Base-by-base conservation (phyloP, 106 monocot genomes). In the Chionographis japonica region DNA sequence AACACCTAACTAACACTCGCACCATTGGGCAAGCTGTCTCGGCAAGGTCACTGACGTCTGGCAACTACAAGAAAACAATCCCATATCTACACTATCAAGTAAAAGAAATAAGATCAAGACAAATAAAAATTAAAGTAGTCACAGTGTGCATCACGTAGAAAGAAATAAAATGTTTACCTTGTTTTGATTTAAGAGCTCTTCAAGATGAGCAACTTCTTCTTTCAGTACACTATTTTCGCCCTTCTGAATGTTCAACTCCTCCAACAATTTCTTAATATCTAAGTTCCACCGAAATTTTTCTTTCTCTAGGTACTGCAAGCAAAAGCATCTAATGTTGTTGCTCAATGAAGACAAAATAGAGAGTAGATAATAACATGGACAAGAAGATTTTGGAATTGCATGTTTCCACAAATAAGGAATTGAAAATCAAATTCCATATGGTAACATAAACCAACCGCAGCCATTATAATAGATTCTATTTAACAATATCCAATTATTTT, bases 181-280 rank as follows among this genome's bases (percentile, higher is more conserved):
- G n/a, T 61, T 73, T 66, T 86, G 69, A 20, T 79, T 70, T 65
- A 82, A 57, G 9, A 49, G 60, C 57, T 56, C 50, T 61, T 76
- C 72, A 20, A 83, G 55, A 5, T 36, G 70, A 58, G 50, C 50
- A 54, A 76, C 52, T 70, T 79, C 63, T 46, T 79, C 61, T 67
- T 43, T 69, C 65, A 83, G 60, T 27, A 46, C 10, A 58, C 65
- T 56, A 14, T 79, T 86, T 65, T 79, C 58, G 4, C 43, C 64
- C 69, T 75, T 82, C 43, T 72, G 79, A 56, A 18, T 58, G 13
- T 63, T 64, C 13, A 86, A 43, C n/a, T 83, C 79, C 58, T 83
- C 76, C 27, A 56, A 17, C 66, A 83, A 62, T n/a, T 16, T 69
- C 67, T 79, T 74, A 14, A 70, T 58, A n/a, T 75, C 73, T n/a